Evolutionary conservation across 345 rosid genomes (phyloP).

Genomic region (Gossypioides kirkii): DNA sequence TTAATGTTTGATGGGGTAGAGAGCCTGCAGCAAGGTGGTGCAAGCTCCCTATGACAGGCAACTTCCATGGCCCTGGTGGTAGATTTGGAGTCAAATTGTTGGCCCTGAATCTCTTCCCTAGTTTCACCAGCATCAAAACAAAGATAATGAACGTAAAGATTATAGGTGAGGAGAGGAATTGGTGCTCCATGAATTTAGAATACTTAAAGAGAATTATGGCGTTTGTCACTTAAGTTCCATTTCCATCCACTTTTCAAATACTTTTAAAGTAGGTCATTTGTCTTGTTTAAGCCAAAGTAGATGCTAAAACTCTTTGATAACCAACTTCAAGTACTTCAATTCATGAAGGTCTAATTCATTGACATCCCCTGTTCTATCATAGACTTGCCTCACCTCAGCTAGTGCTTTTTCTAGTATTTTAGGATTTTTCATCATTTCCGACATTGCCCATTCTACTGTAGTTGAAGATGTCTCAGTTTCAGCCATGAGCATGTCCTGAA

Average conservation of each 20-base stretch:
- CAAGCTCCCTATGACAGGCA: constrained; percentile 25
- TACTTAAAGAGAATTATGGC: neutral
- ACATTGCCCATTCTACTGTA: neutral
- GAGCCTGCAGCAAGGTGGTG: constrained; percentile 16
- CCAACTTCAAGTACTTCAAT: too few relatives aligned
- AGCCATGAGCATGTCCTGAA: neutral
- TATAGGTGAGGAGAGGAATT: neutral
- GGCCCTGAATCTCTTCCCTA: constrained; percentile 2
- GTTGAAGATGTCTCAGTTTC: neutral
- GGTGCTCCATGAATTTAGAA: neutral
- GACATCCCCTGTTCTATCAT: too few relatives aligned
- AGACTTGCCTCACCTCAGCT: too few relatives aligned
- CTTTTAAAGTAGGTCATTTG: neutral
- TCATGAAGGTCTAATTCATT: too few relatives aligned
- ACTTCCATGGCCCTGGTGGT: constrained; percentile 35
- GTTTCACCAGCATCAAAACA: neutral
- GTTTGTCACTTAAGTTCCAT: neutral
- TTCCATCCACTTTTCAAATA: neutral
- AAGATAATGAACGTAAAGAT: neutral
- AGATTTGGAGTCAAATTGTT: constrained; percentile 2
- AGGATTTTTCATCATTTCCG: constrained; percentile 20
- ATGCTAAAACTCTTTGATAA: neutral
- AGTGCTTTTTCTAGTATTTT: constrained; percentile 22
- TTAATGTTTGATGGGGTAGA: neutral
- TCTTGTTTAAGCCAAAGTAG: too few relatives aligned